These are phyloP conservation scores for Durio zibethinus DNA, from an alignment of 345 rosid genomes.

Conservation along the genomic window DNA sequence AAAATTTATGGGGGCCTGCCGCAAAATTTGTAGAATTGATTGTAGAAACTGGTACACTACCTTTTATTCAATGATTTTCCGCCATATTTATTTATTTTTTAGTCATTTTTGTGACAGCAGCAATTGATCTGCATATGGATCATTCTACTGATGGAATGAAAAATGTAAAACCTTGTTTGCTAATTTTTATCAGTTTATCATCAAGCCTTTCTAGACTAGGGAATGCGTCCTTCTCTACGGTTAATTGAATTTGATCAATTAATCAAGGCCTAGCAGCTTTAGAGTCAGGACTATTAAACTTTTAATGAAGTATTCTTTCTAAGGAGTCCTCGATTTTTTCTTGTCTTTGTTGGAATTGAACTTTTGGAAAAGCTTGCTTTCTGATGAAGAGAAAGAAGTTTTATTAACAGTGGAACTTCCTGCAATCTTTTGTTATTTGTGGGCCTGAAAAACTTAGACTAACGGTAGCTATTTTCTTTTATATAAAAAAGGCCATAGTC, in stretches of 20 bases:
- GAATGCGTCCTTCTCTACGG: too few species aligned
- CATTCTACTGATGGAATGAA: background rate
- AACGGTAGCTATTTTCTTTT: background rate
- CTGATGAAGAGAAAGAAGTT: background rate
- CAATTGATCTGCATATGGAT: background rate
- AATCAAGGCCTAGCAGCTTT: too few species aligned
- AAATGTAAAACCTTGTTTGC: background rate
- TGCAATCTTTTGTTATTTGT: background rate
- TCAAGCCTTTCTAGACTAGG: too few species aligned
- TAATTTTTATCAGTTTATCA: background rate
- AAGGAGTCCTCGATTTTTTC: too few species aligned
- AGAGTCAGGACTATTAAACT: too few species aligned
- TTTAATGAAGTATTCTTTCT: too few species aligned
- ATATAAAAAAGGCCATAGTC: background rate
- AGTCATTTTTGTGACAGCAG: background rate
- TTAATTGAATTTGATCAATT: too few species aligned
- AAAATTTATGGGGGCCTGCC: background rate
- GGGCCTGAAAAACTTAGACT: background rate
- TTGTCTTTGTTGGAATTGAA: too few species aligned
- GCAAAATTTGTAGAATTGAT: background rate
- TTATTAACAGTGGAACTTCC: background rate
- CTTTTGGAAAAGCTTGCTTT: background rate
- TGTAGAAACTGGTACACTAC: conserved; percentile 3
- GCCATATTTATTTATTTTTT: background rate
- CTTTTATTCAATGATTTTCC: background rate